phyloP scores from a whole-genome alignment of 1,284 basidiomycete genomes.

The Mycosarcoma maydis region DNA sequence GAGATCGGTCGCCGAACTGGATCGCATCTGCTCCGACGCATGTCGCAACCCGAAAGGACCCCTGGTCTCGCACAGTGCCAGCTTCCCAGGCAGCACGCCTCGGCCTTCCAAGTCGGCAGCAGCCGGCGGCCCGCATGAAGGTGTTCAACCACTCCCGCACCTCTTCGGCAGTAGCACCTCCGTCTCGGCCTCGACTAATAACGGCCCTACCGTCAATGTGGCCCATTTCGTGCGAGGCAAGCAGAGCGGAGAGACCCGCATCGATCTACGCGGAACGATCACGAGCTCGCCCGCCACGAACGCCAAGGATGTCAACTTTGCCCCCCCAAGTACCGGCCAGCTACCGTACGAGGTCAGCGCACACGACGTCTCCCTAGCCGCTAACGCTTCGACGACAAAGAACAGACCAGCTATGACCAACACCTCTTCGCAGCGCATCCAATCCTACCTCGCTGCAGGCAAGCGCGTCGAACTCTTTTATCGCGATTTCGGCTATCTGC shows the following conservation, averaged over 20 bases:
- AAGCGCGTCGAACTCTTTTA: slow-evolving; percentile 57
- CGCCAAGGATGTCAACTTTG: slow-evolving; percentile 5
- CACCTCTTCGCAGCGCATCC: slow-evolving; percentile 41
- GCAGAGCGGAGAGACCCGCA: slow-evolving; percentile 49
- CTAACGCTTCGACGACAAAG: slow-evolving; percentile 16
- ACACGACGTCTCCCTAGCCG: slow-evolving; percentile 32
- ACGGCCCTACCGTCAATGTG: slow-evolving; percentile 39
- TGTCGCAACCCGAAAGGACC: slow-evolving; percentile 12
- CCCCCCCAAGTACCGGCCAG: not conserved
- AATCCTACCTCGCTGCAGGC: slow-evolving; percentile 53
- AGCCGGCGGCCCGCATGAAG: slow-evolving; percentile 32
- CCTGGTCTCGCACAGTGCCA: slow-evolving; percentile 41
- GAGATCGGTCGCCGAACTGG: slow-evolving; percentile 17
- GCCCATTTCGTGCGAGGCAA: slow-evolving; percentile 41
- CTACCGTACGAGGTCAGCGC: slow-evolving; percentile 17
- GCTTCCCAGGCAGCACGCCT: slow-evolving; percentile 44
- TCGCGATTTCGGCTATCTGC: slow-evolving; percentile 56
- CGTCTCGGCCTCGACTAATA: slow-evolving; percentile 35
- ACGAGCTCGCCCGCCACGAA: slow-evolving; percentile 26
- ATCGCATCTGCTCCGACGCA: slow-evolving; percentile 16
- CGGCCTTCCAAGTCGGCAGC: slow-evolving; percentile 33
- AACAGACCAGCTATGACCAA: slow-evolving; percentile 14
- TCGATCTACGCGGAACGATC: slow-evolving; percentile 45
- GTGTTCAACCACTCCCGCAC: slow-evolving; percentile 29
- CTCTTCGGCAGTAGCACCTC: slow-evolving; percentile 14